phyloP scores from a whole-genome alignment of 179 eudicot genomes.

The Spinacia oleracea region DNA sequence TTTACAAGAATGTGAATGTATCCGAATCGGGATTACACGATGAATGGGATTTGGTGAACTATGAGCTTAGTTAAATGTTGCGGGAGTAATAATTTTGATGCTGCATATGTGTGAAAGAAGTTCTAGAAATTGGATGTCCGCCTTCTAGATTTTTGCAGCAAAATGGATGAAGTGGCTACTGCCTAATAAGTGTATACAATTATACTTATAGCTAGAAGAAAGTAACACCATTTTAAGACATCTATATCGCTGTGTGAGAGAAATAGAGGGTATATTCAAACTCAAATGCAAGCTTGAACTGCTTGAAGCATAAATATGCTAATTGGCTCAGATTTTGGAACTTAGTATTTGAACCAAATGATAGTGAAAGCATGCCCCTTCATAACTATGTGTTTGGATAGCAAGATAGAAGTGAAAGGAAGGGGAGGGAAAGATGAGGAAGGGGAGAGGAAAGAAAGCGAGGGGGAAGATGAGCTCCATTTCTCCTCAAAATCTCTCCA shows the following conservation, averaged over 20 bases:
- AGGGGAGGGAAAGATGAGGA: too few species aligned
- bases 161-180: not conserved
- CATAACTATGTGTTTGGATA: too few species aligned
- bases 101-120: not conserved
- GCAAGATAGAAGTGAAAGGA: too few species aligned
- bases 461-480: too few species aligned
- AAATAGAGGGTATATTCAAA: not conserved
- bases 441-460: too few species aligned
- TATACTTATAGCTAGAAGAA: not conserved
- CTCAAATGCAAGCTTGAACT: not conserved
- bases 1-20: not conserved
- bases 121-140: not conserved
- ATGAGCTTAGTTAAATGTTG: not conserved
- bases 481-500: too few species aligned
- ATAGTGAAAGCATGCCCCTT: not conserved
- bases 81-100: not conserved
- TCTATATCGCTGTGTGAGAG: not conserved
- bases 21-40: not conserved
- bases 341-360: not conserved
- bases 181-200: not conserved
- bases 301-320: not conserved
- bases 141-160: not conserved
- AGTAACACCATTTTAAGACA: not conserved
- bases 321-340: not conserved
- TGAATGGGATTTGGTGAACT: not conserved